Conservation (phyloP, 176 grass and related monocot genomes). For the Bolboschoenus planiculmis region DNA sequence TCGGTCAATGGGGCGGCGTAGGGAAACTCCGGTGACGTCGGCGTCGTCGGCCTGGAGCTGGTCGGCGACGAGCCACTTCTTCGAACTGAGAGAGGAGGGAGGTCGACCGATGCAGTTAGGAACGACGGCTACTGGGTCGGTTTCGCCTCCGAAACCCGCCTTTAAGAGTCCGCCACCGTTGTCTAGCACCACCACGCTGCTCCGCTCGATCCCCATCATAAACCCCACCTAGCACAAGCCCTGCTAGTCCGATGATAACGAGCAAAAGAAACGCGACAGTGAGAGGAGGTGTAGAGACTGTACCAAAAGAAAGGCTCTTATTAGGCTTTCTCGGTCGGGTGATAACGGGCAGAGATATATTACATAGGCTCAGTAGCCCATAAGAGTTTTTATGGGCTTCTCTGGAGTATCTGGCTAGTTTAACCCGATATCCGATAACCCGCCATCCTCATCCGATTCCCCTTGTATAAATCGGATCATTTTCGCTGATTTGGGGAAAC, state of each 20-base stretch:
- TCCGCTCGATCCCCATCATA: conserved; percentile 22
- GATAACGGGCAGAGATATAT: too few species aligned
- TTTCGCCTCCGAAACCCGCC: conserved; percentile 77
- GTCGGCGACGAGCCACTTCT: conserved; percentile 77
- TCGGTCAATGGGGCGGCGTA: conserved; percentile 81
- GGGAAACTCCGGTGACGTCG: conserved; percentile 57
- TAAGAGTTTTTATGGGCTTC: neutral
- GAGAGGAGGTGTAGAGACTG: neutral
- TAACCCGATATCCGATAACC: neutral
- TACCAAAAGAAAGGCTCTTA: neutral
- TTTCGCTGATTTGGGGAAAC: neutral
- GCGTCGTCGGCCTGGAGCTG: conserved; percentile 66
- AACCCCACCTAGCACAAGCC: neutral
- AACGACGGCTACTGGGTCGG: conserved; percentile 65
- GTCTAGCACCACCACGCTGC: conserved; percentile 73
- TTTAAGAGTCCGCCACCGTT: conserved; percentile 91
- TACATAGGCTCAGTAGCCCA: too few species aligned
- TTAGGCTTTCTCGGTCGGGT: too few species aligned
- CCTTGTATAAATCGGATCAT: neutral
- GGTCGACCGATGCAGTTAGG: conserved; percentile 73
- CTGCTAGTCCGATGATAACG: too few species aligned
- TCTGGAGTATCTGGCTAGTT: neutral
- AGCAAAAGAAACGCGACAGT: too few species aligned
- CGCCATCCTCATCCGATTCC: neutral
- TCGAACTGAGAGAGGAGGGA: conserved; percentile 26